Evolutionary conservation across 2,329 filamentous ascomycete genomes (phyloP), one percentile per base, ranked within the genome.

Genomic region (Phialophora macrospora): DNA sequence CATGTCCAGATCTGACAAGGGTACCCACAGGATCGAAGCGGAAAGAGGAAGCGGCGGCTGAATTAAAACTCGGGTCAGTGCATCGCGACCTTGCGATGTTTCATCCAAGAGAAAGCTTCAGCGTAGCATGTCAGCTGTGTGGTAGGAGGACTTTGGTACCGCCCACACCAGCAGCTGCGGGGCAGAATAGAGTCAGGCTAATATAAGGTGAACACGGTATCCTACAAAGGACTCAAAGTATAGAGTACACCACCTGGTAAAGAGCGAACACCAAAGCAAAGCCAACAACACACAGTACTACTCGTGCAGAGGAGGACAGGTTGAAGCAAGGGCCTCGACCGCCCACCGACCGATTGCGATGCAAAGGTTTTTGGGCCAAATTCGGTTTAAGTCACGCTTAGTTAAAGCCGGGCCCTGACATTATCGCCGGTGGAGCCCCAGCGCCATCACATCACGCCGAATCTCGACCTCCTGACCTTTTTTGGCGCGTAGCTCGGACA

Each of bases 351-450:
- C 24, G 11, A 24, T 14, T 24, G 22, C 9, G 26, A 51, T 51
- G 48, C 22, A 8, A 22, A 11, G 51, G 34, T 55, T 24, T 14
- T 32, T 32, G 51, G 51, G 9, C 52, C 28, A 55, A 17, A 30
- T 55, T 55, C 34, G 48, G 57, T 38, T 49, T 17, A 51, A 60
- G 57, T 20, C 24, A 26, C 14, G 48, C 41, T 26, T 28, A 30
- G 41, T 38, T 49, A 60, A 51, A 38, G 7, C 57, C 41, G 57
- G 57, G 17, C 57, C 57, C 57, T 60, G 57, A 26, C 57, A 60
- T 60, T 60, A 60, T 60, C 57, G 44, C 57, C 44, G 57, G 11
- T 24, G 20, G 20, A 38, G 22, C n/a, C 30, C 34, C 26, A 30
- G 34, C 14, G 30, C 9, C 20, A 41, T 22, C 30, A 20, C 34